Conservation (phyloP, 2,329 filamentous ascomycete genomes). For the Arthrobotrys megalospora region DNA sequence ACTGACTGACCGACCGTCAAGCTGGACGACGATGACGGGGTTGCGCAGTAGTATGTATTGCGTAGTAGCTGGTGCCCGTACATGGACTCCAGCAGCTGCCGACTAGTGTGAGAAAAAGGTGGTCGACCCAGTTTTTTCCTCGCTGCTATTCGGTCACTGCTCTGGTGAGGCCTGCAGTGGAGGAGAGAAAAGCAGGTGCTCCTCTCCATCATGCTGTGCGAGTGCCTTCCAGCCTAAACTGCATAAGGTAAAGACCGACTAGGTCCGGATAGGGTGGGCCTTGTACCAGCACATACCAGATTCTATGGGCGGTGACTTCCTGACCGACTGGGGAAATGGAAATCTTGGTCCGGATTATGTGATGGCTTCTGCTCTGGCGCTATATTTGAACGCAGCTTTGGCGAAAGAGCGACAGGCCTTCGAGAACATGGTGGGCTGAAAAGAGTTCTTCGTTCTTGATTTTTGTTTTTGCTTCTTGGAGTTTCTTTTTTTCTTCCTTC, state of each 20-base stretch:
- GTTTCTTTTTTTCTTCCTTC: constrained; percentile 32
- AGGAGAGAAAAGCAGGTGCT: constrained; percentile 57
- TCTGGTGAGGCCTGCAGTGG: constrained; percentile 24
- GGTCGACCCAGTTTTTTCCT: constrained; percentile 57
- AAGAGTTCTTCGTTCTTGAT: constrained; percentile 28
- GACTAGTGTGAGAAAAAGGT: constrained; percentile 59
- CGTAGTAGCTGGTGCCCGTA: constrained; percentile 25
- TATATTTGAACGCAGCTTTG: constrained; percentile 58
- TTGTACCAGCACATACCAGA: constrained; percentile 57
- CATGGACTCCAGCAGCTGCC: constrained; percentile 27
- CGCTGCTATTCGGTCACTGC: constrained; percentile 34
- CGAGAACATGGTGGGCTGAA: constrained; percentile 61
- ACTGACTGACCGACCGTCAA: constrained; percentile 12
- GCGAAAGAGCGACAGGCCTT: constrained; percentile 59
- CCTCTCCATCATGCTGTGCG: constrained; percentile 59
- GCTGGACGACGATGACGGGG: constrained; percentile 48
- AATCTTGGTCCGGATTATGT: constrained; percentile 61
- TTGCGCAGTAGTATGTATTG: constrained; percentile 54
- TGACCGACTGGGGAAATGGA: constrained; percentile 42
- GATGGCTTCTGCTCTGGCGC: constrained; percentile 58
- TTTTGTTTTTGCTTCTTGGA: constrained; percentile 39
- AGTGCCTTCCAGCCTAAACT: constrained; percentile 55
- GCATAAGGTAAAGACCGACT: constrained; percentile 47
- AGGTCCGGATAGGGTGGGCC: constrained; percentile 52
- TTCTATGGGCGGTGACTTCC: constrained; percentile 47